phyloP scores from a whole-genome alignment of 257 asterid species.

The Scutellaria baicalensis region DNA sequence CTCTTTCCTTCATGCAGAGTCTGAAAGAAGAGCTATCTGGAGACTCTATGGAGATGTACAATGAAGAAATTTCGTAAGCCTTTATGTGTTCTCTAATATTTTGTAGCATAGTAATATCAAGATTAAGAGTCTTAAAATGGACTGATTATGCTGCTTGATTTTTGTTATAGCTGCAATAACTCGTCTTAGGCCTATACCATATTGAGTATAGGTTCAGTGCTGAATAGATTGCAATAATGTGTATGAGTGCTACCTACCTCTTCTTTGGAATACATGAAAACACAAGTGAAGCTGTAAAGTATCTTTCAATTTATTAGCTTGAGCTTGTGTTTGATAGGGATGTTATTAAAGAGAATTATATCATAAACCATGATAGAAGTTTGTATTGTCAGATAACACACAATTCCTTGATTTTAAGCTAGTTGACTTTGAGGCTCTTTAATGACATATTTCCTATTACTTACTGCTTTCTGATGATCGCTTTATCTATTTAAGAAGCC shows the following conservation, averaged over 20 bases:
- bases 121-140: not conserved
- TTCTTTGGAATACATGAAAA: not conserved
- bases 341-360: not conserved
- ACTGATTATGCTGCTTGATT: not conserved
- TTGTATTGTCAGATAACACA: not conserved
- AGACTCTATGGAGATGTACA: constrained; percentile 27
- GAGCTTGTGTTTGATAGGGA: not conserved
- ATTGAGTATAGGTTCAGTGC: not conserved
- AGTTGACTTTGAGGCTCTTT: not conserved
- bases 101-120: not conserved
- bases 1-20: constrained; percentile 31
- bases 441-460: not conserved
- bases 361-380: not conserved
- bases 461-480: not conserved
- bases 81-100: not conserved
- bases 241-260: not conserved
- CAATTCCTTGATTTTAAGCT: not conserved
- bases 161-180: not conserved
- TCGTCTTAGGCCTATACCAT: not conserved
- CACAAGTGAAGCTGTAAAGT: not conserved
- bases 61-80: constrained; percentile 65
- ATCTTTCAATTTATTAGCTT: not conserved
- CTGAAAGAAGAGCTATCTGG: constrained; percentile 46
- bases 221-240: not conserved
- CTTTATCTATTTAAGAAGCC: not conserved